Evolutionary conservation across 2,329 filamentous ascomycete genomes (phyloP), one percentile per base, ranked within the genome.

Genomic region (Pseudogymnoascus sp.): DNA sequence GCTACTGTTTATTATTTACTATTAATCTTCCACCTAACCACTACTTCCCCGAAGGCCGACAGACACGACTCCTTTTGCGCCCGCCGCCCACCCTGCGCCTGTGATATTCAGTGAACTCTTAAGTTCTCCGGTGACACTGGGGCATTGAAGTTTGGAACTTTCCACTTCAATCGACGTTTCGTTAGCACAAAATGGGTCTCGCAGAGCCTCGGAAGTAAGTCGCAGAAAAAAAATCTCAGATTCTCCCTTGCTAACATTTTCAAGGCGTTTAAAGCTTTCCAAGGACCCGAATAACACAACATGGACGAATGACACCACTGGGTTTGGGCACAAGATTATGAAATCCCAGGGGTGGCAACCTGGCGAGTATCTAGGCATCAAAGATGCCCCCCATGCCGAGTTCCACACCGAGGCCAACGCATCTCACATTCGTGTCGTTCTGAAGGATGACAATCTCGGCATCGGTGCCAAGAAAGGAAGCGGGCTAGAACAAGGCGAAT

Each of bases 271-370:
- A 59, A 96, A 93, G 78, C 86, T 97, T 72, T 89, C 88, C 68
- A 83, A 89, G 74, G 95, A 99, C 76, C 95, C 95, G 6, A 97
- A 97, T 78, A 99, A 97, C 76, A 96, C 91, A 59, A 86, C 85
- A 81, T 99, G 95, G 95, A 87, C 88, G 63, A 87, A 88, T 71
- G 88, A 93, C 73, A 90, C 88, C 67, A 83, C 83, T 63, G 87
- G 86, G 62, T 97, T 95, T 74, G 95, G 95, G 69, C 93, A 96
- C 75, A 90, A 87, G 72, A 93, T 97, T 69, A 86, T 99, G 72
- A 85, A 87, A 60, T 82, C 88, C 14, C 92, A 97, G 72, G 95
- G 95, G 67, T 99, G 95, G 95, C 83, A 87, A 65, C 91, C 93
- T 0, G 95, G 95, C 37, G 82, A 88, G 68, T 90, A 85, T 62